Percentiles rank a stretch among this genome's conserved stretches.
These are phyloP conservation scores for Fragaria nilgerrensis DNA, from an alignment of 306 rosid genomes.

Conservation along the genomic window DNA sequence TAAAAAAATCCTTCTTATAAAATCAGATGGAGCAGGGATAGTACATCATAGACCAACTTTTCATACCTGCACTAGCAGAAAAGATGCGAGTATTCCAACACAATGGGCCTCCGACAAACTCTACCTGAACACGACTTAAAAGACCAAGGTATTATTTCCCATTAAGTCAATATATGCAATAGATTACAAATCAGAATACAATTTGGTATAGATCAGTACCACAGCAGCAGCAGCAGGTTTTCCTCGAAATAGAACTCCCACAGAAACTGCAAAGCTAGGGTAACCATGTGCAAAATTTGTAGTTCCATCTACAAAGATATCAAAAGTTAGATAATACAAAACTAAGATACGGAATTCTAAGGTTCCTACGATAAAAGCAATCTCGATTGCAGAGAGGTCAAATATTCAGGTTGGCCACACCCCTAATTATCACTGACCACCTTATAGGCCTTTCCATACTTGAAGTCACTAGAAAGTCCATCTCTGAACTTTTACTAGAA, in stretches of 20 bases:
- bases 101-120: conserved; percentile 97
- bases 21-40: conserved; percentile 17
- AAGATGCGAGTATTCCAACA: conserved; percentile 93
- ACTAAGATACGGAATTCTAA: not conserved
- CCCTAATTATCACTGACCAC: not conserved
- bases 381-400: not conserved
- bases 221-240: conserved; percentile 92
- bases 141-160: not conserved
- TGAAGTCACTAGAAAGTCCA: not conserved
- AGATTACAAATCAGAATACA: conserved; percentile 15
- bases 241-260: conserved; percentile 85
- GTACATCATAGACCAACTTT: conserved; percentile 18
- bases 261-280: conserved; percentile 92
- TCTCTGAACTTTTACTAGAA: not conserved
- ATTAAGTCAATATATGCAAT: not conserved
- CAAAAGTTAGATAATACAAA: conserved; percentile 29
- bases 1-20: conserved; percentile 5
- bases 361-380: not conserved
- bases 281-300: conserved; percentile 96
- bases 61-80: conserved; percentile 82
- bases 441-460: not conserved
- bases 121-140: conserved; percentile 53
- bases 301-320: conserved; percentile 70
- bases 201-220: conserved; percentile 40
- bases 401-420: not conserved